Base-by-base conservation (phyloP, 352 stramenopile genomes). In the Pythium chondricola region DNA sequence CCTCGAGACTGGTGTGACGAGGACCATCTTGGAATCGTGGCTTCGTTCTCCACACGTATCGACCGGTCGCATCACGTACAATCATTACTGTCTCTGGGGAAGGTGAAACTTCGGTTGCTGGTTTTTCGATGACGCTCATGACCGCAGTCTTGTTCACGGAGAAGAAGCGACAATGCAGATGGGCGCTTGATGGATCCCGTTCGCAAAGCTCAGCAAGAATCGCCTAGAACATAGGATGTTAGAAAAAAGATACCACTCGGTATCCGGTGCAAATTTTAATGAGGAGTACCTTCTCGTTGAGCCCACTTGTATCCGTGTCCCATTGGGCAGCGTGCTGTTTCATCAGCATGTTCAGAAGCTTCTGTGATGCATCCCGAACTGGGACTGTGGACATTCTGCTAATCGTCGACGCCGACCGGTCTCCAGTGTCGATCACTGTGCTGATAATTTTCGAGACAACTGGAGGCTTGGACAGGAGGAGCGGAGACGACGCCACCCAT, bases 331-430 rank as follows among this genome's bases (percentile, higher is more conserved):
- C 69, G 49, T 94, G 83, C 49, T 92, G 80, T 52, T 94, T 94
- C 72, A 94, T 87, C 27, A 94, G 55, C 73, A 88, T 90, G 46
- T 84, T 88, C 14, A 91, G 64, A 9, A 94, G 48, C 43, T 88
- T 84, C 48, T 91, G 78, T 8, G 83, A 81, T 31, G 80, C 76
- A 30, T 87, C 73, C 3, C 80, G 83, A 10, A 85, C 75, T 7
- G 75, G 68, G 48, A 78, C 58, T 6, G 66, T 67, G 0, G 71
- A 70, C 22, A 49, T 72, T 48, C 75, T 71, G 2, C 69, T 71
- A 11, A 67, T 66, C 42, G 81, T 76, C 16, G 78, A 84, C 32
- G 84, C 75, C 11, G 83, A 77, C 25, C 74, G 66, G 35, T 90
- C 79, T 32, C 79, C 84, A 9, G 74, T 74, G 30, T 94, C 83